Percentiles rank a stretch among this genome's conserved stretches.
These are phyloP conservation scores for Primulina huaijiensis DNA, from an alignment of 257 asterid species.

Conservation along the genomic window DNA sequence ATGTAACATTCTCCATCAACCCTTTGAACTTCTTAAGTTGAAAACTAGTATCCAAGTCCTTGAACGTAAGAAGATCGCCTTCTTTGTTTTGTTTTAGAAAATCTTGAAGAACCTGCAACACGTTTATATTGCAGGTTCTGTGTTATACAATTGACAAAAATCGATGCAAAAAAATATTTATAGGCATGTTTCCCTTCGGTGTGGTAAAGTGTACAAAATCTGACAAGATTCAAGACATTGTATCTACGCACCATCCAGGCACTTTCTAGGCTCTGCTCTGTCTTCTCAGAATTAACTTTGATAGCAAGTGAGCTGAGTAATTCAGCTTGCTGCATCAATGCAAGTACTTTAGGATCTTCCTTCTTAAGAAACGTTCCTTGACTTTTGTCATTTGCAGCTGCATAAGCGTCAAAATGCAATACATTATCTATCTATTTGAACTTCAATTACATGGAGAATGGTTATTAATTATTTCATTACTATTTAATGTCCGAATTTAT, in stretches of 20 bases:
- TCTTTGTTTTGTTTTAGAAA: slow-evolving; percentile 70
- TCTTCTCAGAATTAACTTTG: slow-evolving; percentile 74
- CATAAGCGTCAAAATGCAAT: slow-evolving; percentile 19
- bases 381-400: slow-evolving; percentile 48
- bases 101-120: slow-evolving; percentile 70
- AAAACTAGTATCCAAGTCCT: slow-evolving; percentile 47
- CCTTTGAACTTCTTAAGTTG: slow-evolving; percentile 65
- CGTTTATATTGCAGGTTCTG: slow-evolving; percentile 24
- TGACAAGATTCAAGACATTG: slow-evolving; percentile 6
- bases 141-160: background rate
- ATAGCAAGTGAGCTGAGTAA: slow-evolving; percentile 86
- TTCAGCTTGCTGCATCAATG: slow-evolving; percentile 92
- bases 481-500: slow-evolving; percentile 2
- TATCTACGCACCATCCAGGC: slow-evolving; percentile 74
- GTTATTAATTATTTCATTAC: background rate
- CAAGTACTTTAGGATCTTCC: slow-evolving; percentile 85
- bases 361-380: slow-evolving; percentile 71
- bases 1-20: slow-evolving; percentile 59
- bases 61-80: slow-evolving; percentile 40
- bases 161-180: slow-evolving; percentile 9
- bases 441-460: slow-evolving; percentile 8
- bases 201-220: slow-evolving; percentile 1
- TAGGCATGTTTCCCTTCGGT: background rate
- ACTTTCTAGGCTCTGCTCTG: slow-evolving; percentile 74
- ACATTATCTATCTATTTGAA: slow-evolving; percentile 9